phyloP scores from a whole-genome alignment of 345 rosid species.

The Salix udensis region DNA sequence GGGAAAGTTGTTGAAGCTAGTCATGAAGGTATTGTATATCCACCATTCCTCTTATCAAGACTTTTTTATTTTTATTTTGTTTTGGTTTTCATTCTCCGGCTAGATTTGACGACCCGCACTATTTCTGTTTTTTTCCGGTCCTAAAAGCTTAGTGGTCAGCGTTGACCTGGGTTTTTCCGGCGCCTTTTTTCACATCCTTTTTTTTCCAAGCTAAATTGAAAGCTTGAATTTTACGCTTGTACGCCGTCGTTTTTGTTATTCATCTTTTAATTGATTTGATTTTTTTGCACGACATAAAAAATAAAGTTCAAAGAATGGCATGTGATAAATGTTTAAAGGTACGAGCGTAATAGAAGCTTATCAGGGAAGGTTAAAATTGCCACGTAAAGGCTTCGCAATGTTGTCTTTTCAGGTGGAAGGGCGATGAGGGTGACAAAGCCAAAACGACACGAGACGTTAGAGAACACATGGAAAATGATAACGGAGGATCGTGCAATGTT shows the following conservation, averaged over 20 bases:
- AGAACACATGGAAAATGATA: constrained; percentile 78
- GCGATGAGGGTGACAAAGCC: constrained; percentile 51
- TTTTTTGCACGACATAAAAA: neutral
- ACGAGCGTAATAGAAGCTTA: neutral
- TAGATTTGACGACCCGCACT: neutral
- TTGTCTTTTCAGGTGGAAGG: constrained; percentile 26
- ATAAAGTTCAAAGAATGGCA: neutral
- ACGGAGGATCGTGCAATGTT: constrained; percentile 66
- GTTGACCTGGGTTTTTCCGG: neutral
- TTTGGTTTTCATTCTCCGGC: neutral
- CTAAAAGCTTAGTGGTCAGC: constrained; percentile 8
- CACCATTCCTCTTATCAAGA: neutral
- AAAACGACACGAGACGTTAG: constrained; percentile 58
- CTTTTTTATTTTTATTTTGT: neutral
- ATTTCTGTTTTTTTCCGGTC: neutral
- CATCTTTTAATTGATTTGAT: neutral
- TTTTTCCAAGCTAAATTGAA: neutral
- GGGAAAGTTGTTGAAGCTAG: constrained; percentile 41
- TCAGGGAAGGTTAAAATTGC: neutral
- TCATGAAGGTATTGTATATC: constrained; percentile 47
- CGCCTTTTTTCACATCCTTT: neutral
- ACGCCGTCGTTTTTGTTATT: constrained; percentile 10
- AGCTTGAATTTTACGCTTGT: neutral
- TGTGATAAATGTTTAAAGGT: neutral
- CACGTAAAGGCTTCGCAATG: neutral